Evolutionary conservation across 257 asterid genomes (phyloP).

Genomic region (Solanum gandarillasii): DNA sequence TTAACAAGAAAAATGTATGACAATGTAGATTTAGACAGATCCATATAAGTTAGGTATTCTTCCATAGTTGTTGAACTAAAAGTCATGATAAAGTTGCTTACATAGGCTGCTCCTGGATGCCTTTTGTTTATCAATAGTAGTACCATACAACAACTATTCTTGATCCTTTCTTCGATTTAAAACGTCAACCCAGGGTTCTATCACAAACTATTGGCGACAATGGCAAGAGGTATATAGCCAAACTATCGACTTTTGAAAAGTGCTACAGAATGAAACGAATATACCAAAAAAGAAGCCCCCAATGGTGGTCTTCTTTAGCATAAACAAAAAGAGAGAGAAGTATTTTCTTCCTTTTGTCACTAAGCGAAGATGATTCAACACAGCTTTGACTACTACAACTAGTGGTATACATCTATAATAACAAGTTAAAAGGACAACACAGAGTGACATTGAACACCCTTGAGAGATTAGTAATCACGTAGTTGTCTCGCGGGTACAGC

Average conservation of each 20-base stretch:
- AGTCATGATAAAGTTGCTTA: background rate
- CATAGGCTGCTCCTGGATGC: background rate
- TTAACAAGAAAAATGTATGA: background rate
- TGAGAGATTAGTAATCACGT: constrained; percentile 1
- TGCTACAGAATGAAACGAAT: background rate
- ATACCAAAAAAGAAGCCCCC: background rate
- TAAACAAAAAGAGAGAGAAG: background rate
- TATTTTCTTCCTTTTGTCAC: background rate
- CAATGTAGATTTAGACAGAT: background rate
- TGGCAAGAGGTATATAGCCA: background rate
- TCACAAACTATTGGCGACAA: background rate
- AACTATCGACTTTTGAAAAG: background rate
- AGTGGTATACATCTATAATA: background rate
- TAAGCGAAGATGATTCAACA: background rate
- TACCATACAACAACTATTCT: background rate
- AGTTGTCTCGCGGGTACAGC: constrained; percentile 28
- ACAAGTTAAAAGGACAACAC: background rate
- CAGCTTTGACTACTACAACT: background rate
- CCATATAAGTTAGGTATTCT: background rate
- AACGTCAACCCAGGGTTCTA: background rate
- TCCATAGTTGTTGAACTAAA: background rate
- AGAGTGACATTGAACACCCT: background rate
- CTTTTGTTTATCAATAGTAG: background rate
- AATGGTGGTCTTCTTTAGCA: background rate
- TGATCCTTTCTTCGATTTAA: background rate